These are phyloP conservation scores for Colletotrichum simmondsii DNA, from an alignment of 2,329 filamentous ascomycete genomes.

Conservation along the genomic window DNA sequence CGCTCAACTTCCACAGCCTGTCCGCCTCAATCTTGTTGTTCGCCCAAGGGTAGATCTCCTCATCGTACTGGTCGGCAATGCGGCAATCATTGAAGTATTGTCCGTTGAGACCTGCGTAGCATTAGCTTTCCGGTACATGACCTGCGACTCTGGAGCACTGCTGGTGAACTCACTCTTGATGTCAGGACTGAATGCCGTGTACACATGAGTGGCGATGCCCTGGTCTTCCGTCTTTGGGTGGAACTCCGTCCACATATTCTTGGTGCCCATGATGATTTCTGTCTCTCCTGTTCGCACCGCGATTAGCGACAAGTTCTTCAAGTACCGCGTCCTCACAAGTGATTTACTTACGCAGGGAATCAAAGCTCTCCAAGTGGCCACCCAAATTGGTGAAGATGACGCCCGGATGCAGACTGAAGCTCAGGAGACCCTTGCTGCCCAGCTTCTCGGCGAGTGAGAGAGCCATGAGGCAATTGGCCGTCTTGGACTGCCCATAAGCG, in stretches of 20 bases:
- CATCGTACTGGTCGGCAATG: conserved; percentile 38
- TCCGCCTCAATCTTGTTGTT: conserved; percentile 42
- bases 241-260: conserved; percentile 30
- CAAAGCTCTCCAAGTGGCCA: conserved; percentile 24
- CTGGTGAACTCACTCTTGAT: background rate
- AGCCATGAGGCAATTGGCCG: conserved; percentile 45
- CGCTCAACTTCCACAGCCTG: conserved; percentile 46
- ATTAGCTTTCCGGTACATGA: background rate
- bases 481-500: conserved; percentile 43
- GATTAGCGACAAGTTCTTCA: background rate
- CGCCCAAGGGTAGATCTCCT: conserved; percentile 42
- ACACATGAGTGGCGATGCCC: conserved; percentile 43
- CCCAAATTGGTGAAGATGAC: conserved; percentile 38
- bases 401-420: conserved; percentile 49
- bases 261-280: conserved; percentile 37
- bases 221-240: conserved; percentile 42
- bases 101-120: conserved; percentile 36
- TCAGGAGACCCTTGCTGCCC: conserved; percentile 39
- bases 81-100: conserved; percentile 43
- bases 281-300: conserved; percentile 38
- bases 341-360: background rate
- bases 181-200: conserved; percentile 44
- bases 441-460: conserved; percentile 45
- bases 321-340: accelerated
- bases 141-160: background rate